Evolutionary conservation across 768 basidiomycete genomes (phyloP).

Genomic region (Rhodotorula babjevae): DNA sequence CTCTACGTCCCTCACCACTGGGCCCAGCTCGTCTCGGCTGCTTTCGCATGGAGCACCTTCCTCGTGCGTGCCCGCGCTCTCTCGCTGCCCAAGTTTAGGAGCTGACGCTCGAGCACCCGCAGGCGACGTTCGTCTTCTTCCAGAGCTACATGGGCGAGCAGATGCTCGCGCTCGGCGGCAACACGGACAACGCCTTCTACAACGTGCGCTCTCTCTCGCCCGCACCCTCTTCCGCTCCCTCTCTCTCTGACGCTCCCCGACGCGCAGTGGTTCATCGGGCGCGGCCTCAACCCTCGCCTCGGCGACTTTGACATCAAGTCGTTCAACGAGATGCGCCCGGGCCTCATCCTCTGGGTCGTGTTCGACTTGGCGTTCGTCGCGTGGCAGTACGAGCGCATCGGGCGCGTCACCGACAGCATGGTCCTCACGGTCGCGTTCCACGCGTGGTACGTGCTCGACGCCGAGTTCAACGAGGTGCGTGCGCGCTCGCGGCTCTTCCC

Average conservation of each 20-base stretch:
- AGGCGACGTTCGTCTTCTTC: constrained; percentile 63
- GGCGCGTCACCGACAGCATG: constrained; percentile 73
- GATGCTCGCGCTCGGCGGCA: constrained; percentile 86
- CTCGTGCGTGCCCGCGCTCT: constrained; percentile 49
- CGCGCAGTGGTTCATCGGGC: constrained; percentile 81
- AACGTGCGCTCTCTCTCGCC: constrained; percentile 66
- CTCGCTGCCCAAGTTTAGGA: too few species aligned
- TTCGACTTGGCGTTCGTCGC: constrained; percentile 86
- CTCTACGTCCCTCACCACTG: constrained; percentile 89
- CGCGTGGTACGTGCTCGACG: constrained; percentile 76
- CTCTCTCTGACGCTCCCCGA: neutral
- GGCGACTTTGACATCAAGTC: constrained; percentile 70
- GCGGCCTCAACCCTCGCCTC: constrained; percentile 83
- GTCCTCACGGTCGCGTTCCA: constrained; percentile 83
- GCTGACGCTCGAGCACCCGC: neutral
- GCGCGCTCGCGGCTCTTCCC: constrained; percentile 12
- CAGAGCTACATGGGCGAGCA: constrained; percentile 54
- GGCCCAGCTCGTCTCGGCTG: constrained; percentile 79
- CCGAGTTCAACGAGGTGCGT: constrained; percentile 79
- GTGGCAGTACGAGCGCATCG: constrained; percentile 67
- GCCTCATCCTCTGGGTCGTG: constrained; percentile 85
- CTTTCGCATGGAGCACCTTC: constrained; percentile 67
- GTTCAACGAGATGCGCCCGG: constrained; percentile 73
- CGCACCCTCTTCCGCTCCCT: constrained; percentile 2
- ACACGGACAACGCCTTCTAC: constrained; percentile 78